phyloP scores from a whole-genome alignment of 2,329 filamentous ascomycete species.

The Juglanconis juglandina region DNA sequence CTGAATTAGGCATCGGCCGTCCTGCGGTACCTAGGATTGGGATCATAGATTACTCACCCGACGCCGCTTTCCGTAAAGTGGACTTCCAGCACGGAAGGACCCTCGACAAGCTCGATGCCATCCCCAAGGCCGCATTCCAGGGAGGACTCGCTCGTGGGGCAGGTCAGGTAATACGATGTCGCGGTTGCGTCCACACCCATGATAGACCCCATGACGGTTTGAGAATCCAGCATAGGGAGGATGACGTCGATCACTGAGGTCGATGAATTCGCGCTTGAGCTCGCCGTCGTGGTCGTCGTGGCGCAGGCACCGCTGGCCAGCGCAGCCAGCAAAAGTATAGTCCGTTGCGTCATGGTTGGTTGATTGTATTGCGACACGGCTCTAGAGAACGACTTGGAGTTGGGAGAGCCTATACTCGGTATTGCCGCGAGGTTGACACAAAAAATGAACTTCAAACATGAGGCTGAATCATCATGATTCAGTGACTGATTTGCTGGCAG shows the following conservation, averaged over 20 bases:
- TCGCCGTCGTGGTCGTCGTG: background rate
- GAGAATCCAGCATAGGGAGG: constrained; percentile 16
- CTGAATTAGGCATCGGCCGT: no score
- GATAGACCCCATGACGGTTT: constrained; percentile 24
- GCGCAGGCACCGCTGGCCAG: constrained; percentile 1
- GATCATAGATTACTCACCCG: constrained; percentile 11
- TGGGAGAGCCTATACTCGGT: background rate
- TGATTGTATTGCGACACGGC: background rate
- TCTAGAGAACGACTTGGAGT: background rate
- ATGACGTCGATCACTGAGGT: constrained; percentile 19
- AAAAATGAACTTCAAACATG: background rate
- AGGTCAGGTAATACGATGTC: constrained; percentile 22
- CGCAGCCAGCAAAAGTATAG: constrained; percentile 5
- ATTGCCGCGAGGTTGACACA: background rate
- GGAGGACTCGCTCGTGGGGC: constrained; percentile 19
- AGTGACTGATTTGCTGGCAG: background rate
- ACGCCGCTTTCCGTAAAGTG: constrained; percentile 3
- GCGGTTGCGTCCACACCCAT: constrained; percentile 23
- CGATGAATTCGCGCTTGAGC: background rate
- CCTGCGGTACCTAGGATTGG: no score
- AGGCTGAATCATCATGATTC: background rate
- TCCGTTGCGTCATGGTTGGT: background rate
- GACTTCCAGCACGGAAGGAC: constrained; percentile 20
- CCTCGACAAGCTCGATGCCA: constrained; percentile 20
- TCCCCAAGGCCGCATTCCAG: constrained; percentile 21